A percentile compares a stretch with the other conserved stretches of the same genome.
These are phyloP conservation scores for Fusarium algeriense DNA, from an alignment of 2,329 filamentous ascomycete species.

Conservation along the genomic window DNA sequence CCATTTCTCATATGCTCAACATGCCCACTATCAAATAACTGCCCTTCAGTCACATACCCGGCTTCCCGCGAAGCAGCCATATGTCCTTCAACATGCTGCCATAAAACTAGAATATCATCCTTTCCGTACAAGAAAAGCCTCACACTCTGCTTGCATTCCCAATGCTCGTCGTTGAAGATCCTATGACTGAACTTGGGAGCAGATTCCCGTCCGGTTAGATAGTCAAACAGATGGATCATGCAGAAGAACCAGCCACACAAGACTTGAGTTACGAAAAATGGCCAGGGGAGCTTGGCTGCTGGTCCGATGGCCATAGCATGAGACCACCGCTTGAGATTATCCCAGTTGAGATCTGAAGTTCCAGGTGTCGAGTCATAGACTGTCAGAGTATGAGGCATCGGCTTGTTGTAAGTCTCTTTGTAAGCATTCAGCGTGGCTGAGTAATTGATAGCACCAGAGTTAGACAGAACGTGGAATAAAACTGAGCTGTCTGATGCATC, in stretches of 20 bases:
- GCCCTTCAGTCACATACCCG: background rate
- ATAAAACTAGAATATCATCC: background rate
- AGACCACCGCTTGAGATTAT: conserved; percentile 13
- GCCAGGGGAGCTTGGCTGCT: background rate
- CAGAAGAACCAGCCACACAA: background rate
- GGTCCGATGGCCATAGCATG: conserved; percentile 1
- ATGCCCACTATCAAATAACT: conserved; percentile 8
- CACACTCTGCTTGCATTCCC: background rate
- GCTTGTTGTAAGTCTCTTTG: background rate
- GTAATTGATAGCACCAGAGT: conserved; percentile 6
- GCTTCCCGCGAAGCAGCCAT: background rate
- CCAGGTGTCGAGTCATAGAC: conserved; percentile 10
- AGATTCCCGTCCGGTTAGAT: background rate
- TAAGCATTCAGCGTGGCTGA: conserved; percentile 3
- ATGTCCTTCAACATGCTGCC: conserved; percentile 3
- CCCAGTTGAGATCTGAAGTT: background rate
- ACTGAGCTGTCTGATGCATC: fast-evolving
- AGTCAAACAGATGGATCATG: background rate
- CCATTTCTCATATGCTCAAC: conserved; percentile 10
- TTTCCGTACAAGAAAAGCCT: conserved; percentile 10
- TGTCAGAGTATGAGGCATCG: background rate
- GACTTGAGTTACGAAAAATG: background rate
- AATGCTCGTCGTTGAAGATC: conserved; percentile 3
- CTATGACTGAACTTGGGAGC: background rate
- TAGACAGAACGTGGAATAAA: background rate